Conservation (phyloP, 805 yeast genomes). For the Candida easanensis region DNA sequence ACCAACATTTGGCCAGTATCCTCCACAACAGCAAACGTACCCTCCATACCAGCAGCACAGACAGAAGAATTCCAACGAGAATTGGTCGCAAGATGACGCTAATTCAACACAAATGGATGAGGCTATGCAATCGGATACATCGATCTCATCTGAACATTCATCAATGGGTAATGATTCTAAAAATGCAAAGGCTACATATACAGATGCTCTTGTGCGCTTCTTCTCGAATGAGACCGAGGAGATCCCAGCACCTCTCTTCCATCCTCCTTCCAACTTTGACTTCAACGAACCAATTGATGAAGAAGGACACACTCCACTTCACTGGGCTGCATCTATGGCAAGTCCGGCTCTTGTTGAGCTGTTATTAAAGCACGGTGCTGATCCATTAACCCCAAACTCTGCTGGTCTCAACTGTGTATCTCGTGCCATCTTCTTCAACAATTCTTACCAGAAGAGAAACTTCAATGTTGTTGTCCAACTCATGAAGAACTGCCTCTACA, state of each 20-base stretch:
- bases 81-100: slow-evolving; percentile 33
- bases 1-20: slow-evolving; percentile 9
- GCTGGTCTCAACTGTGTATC: slow-evolving; percentile 71
- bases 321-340: slow-evolving; percentile 86
- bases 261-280: slow-evolving; percentile 62
- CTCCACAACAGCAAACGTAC: slow-evolving; percentile 20
- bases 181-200: slow-evolving; percentile 34
- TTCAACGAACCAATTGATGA: slow-evolving; percentile 69
- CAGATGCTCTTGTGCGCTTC: slow-evolving; percentile 44
- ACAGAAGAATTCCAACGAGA: slow-evolving; percentile 26
- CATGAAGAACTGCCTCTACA: slow-evolving; percentile 61
- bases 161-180: slow-evolving; percentile 10
- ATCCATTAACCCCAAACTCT: slow-evolving; percentile 49
- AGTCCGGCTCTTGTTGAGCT: slow-evolving; percentile 56
- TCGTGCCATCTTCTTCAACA: slow-evolving; percentile 66
- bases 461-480: slow-evolving; percentile 58
- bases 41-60: slow-evolving; percentile 25
- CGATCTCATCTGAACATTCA: slow-evolving; percentile 40
- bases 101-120: slow-evolving; percentile 29
- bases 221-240: slow-evolving; percentile 40
- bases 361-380: slow-evolving; percentile 57
- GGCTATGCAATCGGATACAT: slow-evolving; percentile 35
- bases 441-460: slow-evolving; percentile 61
- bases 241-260: slow-evolving; percentile 36
- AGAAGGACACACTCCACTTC: slow-evolving; percentile 79